Conservation (phyloP, 805 yeast genomes). For the Hanseniaspora occidentalis region DNA sequence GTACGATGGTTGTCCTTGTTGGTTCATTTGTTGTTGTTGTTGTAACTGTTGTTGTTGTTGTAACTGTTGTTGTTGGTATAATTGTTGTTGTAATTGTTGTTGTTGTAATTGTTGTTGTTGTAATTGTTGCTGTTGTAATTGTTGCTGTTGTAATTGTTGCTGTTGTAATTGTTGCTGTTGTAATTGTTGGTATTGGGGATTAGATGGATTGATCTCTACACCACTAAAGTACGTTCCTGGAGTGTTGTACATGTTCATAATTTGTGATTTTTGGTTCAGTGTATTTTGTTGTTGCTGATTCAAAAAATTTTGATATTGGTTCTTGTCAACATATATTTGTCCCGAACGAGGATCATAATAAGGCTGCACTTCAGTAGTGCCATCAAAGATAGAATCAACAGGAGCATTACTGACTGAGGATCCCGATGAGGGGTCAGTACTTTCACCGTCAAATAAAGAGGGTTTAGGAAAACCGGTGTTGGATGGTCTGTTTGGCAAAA, state of each 20-base stretch:
- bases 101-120: slow-evolving; percentile 11
- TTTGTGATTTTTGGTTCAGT: slow-evolving; percentile 8
- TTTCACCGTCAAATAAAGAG: slow-evolving; percentile 24
- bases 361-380: slow-evolving; percentile 43
- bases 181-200: slow-evolving; percentile 20
- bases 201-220: slow-evolving; percentile 17
- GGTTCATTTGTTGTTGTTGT: slow-evolving; percentile 9
- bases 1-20: slow-evolving; percentile 11
- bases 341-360: slow-evolving; percentile 66
- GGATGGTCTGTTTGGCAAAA: slow-evolving; percentile 27
- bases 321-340: slow-evolving; percentile 52
- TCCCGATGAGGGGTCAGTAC: no score
- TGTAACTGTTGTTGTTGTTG: slow-evolving; percentile 11
- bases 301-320: slow-evolving; percentile 15
- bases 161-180: slow-evolving; percentile 18
- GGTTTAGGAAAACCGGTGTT: slow-evolving; percentile 20
- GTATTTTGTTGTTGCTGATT: slow-evolving; percentile 9
- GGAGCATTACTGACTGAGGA: not conserved
- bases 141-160: slow-evolving; percentile 11
- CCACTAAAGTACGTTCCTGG: slow-evolving; percentile 21
- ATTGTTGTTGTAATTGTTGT: slow-evolving; percentile 11
- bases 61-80: slow-evolving; percentile 15
- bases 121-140: slow-evolving; percentile 7
- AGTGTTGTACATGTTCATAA: slow-evolving; percentile 19
- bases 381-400: slow-evolving; percentile 18